Evolutionary conservation across 176 grass and related monocot genomes (phyloP), one percentile per base, ranked within the genome.

Genomic region (Tuctoria greenei): DNA sequence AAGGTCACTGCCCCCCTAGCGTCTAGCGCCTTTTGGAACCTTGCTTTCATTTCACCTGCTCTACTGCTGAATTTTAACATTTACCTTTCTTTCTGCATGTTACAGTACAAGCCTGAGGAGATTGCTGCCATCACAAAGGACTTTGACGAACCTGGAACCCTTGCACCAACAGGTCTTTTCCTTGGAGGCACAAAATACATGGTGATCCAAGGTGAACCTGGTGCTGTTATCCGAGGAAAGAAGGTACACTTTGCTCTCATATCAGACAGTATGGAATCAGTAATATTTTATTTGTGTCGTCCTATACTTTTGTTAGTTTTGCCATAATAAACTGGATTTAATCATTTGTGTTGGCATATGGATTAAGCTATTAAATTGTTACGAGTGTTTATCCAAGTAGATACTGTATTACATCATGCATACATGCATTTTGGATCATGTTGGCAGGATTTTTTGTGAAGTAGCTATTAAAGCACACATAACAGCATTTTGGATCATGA

Each of bases 141-240:
- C 72, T 95, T 95, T 60, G 80, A 86, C 0, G 89, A 87, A 61
- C 92, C 92, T 54, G 89, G 89, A 21, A 56, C 68, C 41, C 92
- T 95, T 65, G 92, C 92, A 55, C 92, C 92, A 13, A 95, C 86
- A 64, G 92, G 92, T 68, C 87, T 95, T 80, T 89, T 75, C 69
- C 64, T 95, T 59, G 89, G 83, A 61, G 73, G 83, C 67, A 65
- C 89, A 66, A 95, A 95, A 75, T 95, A 95, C 86, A 95, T 95
- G 92, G 92, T 95, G 61, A 95, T 95, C 75, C 86, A 89, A 86
- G 92, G 92, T 72, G 92, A 95, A 95, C 57, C 83, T 31, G 81
- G 64, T 25, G 81, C 26, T 82, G 92, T 91, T 77, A 95, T 95
- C 82, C 73, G 92, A 76, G 92, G 92, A 79, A 95, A 95, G 80